Evolutionary conservation across 352 stramenopile genomes (phyloP).

Genomic region (Pythium apleroticum): DNA sequence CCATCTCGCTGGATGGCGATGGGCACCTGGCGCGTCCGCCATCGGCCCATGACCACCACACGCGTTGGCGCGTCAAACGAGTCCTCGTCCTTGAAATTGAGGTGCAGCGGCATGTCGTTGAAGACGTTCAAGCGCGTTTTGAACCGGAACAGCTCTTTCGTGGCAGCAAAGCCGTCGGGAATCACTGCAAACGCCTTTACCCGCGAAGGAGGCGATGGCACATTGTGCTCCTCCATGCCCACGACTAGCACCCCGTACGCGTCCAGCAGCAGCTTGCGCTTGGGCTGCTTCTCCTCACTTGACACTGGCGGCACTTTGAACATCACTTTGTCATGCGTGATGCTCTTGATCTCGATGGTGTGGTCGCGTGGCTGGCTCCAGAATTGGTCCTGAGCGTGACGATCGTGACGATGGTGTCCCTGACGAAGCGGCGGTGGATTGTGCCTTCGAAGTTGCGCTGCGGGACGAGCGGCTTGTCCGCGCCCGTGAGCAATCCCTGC

Average conservation of each 20-base stretch:
- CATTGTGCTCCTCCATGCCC: not conserved
- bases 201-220: not conserved
- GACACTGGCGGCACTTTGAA: not conserved
- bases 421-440: slow-evolving; percentile 1
- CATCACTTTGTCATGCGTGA: not conserved
- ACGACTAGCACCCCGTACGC: slow-evolving; percentile 1
- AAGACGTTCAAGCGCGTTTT: not conserved
- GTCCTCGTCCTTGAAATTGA: not conserved
- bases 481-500: not conserved
- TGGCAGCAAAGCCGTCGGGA: not conserved
- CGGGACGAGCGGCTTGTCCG: not conserved
- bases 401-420: not conserved
- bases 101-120: not conserved
- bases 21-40: not conserved
- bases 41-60: not conserved
- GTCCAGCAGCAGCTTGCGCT: slow-evolving; percentile 1
- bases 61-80: not conserved
- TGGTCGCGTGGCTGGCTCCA: not conserved
- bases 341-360: not conserved
- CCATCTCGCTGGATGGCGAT: not conserved
- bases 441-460: not conserved
- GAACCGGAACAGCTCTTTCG: not conserved
- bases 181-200: not conserved
- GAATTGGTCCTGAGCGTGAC: slow-evolving; percentile 1
- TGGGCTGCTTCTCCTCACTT: not conserved